A percentile compares a stretch with the other conserved stretches of the same genome.
phyloP scores from a whole-genome alignment of 306 rosid genomes.

The Pterocarpus macrocarpus region DNA sequence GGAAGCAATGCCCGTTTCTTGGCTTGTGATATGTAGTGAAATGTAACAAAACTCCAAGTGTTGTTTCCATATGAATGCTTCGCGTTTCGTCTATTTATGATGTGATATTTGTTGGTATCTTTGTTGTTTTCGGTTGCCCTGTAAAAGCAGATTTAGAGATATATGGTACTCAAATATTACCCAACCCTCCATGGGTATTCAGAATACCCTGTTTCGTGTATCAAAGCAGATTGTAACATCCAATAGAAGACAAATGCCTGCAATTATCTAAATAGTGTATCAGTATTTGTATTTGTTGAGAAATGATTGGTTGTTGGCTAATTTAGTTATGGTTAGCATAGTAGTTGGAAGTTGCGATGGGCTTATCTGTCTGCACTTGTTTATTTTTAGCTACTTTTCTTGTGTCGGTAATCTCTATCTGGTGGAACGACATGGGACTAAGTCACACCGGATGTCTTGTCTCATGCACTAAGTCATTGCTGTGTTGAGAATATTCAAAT shows the following conservation, averaged over 20 bases:
- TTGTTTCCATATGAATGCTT: conserved; percentile 53
- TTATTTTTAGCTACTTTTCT: not conserved
- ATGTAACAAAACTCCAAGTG: conserved; percentile 53
- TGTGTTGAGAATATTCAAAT: not conserved
- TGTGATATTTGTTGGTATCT: conserved; percentile 62
- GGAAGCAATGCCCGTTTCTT: conserved; percentile 90
- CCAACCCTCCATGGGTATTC: conserved; percentile 63
- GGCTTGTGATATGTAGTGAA: conserved; percentile 69
- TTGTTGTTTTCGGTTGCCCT: conserved; percentile 58
- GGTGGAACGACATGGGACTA: not conserved
- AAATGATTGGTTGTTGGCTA: conserved; percentile 41
- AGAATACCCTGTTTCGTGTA: conserved; percentile 57
- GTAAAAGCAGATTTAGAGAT: conserved; percentile 71
- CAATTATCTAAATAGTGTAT: conserved; percentile 56
- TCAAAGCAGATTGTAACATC: conserved; percentile 60
- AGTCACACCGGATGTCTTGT: conserved; percentile 13
- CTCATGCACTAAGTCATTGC: not conserved
- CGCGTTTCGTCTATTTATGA: conserved; percentile 48
- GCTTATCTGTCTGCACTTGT: conserved; percentile 9
- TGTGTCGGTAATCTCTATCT: not conserved
- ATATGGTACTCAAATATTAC: conserved; percentile 53
- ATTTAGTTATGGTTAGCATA: conserved; percentile 46
- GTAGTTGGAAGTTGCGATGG: conserved; percentile 41
- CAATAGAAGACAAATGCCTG: conserved; percentile 59
- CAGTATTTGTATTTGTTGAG: conserved; percentile 57